Evolutionary conservation across 2,329 filamentous ascomycete species (phyloP), one percentile per base, ranked within the genome.

Genomic region (Stagonosporopsis chrysanthemi): DNA sequence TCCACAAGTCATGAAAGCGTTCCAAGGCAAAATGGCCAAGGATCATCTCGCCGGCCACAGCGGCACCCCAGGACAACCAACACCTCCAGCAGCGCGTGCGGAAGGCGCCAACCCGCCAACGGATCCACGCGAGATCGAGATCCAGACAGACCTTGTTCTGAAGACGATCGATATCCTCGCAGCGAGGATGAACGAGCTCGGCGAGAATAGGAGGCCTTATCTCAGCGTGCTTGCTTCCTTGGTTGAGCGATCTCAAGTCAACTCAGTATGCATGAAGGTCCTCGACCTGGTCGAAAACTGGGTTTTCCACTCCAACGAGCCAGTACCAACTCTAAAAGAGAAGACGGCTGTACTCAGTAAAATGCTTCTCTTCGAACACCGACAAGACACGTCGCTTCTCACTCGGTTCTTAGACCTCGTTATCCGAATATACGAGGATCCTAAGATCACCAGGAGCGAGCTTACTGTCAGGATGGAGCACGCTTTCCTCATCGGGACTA

Each of bases 311-410:
- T 95, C 92, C 0, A 93, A 92, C 56, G 95, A 97, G 62, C 95
- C 92, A 2, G 97, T 95, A 84, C 95, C 95, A 0, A 99, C 95
- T 0, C 83, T 99, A 1, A 99, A 99, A 76, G 96, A 99, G 78
- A 99, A 99, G 81, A 98, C 94, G 0, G 96, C 96, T 1, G 95
- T 99, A 1, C 80, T 99, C n/a, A 93, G 96, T 69, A 99, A 99
- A 79, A 99, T 99, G 95, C 81, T 98, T 15, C 88, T 93, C 0
- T 99, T 99, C 66, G 95, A 99, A 77, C 87, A 91, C 55, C 86
- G 95, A 36, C 80, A 84, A 26, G 94, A 98, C 72, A 86, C 88
- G 29, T 92, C 89, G 0, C 88, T 99, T 79, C 83, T 99, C 55
- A 92, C 89, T 65, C 94, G 94, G 72, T 99, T 98, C 80, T 82